These are phyloP conservation scores for Vicia faba DNA, from an alignment of 306 rosid species.

Conservation along the genomic window DNA sequence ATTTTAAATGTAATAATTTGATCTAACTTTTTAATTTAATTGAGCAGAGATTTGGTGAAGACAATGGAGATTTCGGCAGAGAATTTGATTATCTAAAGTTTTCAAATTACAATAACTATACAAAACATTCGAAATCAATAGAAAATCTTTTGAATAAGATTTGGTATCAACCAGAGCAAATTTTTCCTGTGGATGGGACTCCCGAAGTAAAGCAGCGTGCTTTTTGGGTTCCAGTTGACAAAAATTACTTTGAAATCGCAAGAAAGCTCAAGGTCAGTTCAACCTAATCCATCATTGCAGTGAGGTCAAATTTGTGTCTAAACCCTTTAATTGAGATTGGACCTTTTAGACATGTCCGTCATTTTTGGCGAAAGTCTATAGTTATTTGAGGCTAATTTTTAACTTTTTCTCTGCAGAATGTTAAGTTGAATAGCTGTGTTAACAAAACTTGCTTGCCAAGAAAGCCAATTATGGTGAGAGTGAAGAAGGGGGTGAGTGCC, in stretches of 20 bases:
- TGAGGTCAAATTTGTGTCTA: neutral
- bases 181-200: conserved; percentile 57
- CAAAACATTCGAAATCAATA: conserved; percentile 26
- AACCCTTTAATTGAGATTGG: neutral
- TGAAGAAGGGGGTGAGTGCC: conserved; percentile 60
- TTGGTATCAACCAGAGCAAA: conserved; percentile 74
- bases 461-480: conserved; percentile 51
- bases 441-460: conserved; percentile 68
- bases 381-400: neutral
- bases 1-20: neutral
- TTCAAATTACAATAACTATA: conserved; percentile 47
- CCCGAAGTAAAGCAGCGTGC: conserved; percentile 63
- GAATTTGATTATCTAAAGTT: conserved; percentile 52
- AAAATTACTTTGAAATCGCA: conserved; percentile 46
- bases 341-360: neutral
- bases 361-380: neutral
- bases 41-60: conserved; percentile 59
- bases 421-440: conserved; percentile 57
- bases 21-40: conserved; percentile 10
- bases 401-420: conserved; percentile 31
- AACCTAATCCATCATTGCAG: neutral
- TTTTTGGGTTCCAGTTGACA: conserved; percentile 69
- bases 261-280: conserved; percentile 52
- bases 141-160: conserved; percentile 59
- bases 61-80: conserved; percentile 61